These are phyloP conservation scores for Margaritispora aquatica DNA, from an alignment of 495 filamentous ascomycete genomes.

Conservation along the genomic window DNA sequence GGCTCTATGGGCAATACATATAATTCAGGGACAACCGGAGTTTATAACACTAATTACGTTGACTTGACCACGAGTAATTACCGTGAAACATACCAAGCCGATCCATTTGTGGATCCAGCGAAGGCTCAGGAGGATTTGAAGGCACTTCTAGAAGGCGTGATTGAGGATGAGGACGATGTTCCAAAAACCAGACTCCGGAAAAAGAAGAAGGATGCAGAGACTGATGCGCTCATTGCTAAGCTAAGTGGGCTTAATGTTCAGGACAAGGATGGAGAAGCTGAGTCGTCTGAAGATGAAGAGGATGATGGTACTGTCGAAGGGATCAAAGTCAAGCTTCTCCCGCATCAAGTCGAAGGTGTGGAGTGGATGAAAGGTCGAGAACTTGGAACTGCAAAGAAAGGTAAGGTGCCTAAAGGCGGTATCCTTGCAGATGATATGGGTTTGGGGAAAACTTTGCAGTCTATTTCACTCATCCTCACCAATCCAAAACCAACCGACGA, in stretches of 20 bases:
- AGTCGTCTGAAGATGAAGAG: slow-evolving; percentile 56
- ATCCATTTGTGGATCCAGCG: slow-evolving; percentile 68
- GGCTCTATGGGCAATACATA: slow-evolving; percentile 20
- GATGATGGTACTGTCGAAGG: slow-evolving; percentile 75
- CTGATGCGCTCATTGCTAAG: slow-evolving; percentile 48
- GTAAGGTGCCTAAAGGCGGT: slow-evolving; percentile 70
- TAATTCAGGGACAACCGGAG: slow-evolving; percentile 10
- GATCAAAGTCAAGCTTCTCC: slow-evolving; percentile 77
- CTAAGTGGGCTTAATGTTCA: slow-evolving; percentile 50
- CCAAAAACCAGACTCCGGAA: slow-evolving; percentile 43
- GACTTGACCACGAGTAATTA: slow-evolving; percentile 22
- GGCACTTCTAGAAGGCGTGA: slow-evolving; percentile 75
- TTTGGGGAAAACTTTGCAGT: slow-evolving; percentile 78
- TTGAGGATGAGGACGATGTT: slow-evolving; percentile 75
- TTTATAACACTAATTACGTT: slow-evolving; percentile 11
- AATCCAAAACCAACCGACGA: slow-evolving; percentile 63
- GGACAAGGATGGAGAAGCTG: slow-evolving; percentile 29
- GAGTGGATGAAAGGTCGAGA: slow-evolving; percentile 92
- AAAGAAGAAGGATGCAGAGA: slow-evolving; percentile 40
- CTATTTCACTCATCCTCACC: slow-evolving; percentile 72
- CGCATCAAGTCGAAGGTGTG: slow-evolving; percentile 88
- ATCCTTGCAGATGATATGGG: slow-evolving; percentile 87
- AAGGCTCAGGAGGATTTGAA: slow-evolving; percentile 84
- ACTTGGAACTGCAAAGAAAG: slow-evolving; percentile 67
- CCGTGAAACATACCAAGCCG: slow-evolving; percentile 21